Evolutionary conservation across 2,329 filamentous ascomycete species (phyloP).

Genomic region (Lasiodiplodia hormozganensis): DNA sequence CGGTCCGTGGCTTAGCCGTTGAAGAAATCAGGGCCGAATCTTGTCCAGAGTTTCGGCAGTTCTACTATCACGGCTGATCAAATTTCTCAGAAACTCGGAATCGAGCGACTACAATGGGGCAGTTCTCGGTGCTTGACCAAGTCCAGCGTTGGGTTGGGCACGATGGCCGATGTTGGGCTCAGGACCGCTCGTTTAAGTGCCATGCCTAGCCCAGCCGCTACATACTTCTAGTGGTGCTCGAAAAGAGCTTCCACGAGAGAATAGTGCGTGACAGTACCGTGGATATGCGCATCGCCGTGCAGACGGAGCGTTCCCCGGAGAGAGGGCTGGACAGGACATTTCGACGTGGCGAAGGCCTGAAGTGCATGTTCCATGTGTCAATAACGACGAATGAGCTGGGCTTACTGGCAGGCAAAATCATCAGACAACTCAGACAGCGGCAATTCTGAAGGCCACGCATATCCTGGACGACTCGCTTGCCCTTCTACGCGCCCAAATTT

Average conservation of each 20-base stretch:
- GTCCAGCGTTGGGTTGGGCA: neutral
- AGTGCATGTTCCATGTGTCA: neutral
- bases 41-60: neutral
- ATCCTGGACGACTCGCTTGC: neutral
- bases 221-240: neutral
- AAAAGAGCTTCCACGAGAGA: neutral
- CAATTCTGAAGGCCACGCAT: neutral
- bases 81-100: neutral
- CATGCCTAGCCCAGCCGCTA: neutral
- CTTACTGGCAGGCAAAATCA: neutral
- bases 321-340: neutral
- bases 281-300: neutral
- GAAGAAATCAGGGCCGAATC: neutral
- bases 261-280: neutral
- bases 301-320: neutral
- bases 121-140: neutral
- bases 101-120: neutral
- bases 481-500: neutral
- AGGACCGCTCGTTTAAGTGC: neutral
- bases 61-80: neutral
- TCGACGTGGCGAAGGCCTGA: neutral
- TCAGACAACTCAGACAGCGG: neutral
- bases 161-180: neutral
- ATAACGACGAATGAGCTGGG: neutral
- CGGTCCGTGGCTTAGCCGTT: conserved; percentile 6